phyloP scores from a whole-genome alignment of 23 red algal genomes.

The Gracilaria caudata region DNA sequence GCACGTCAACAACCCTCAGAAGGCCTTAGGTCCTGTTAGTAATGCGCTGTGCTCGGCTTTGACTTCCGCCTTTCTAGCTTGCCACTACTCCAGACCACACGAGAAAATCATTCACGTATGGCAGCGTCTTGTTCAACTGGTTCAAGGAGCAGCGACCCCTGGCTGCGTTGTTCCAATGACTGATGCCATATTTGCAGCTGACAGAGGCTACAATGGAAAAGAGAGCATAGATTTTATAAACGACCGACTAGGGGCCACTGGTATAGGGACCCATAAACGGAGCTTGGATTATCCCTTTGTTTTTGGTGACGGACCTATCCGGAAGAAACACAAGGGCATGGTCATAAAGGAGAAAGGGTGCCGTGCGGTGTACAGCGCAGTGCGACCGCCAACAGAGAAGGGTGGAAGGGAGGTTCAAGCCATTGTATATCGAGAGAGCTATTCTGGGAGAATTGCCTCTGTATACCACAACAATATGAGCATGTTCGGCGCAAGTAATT shows the following conservation, averaged over 20 bases:
- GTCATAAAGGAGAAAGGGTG: not conserved
- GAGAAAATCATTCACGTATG: constrained; percentile 13
- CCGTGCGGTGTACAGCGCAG: constrained; percentile 10
- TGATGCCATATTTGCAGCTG: constrained; percentile 8
- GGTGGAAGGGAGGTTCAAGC: no score
- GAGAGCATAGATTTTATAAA: not conserved
- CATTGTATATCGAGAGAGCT: constrained; percentile 20
- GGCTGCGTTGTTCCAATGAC: constrained; percentile 1
- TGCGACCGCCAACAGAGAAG: no score
- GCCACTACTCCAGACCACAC: constrained; percentile 22
- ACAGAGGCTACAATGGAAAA: constrained; percentile 23
- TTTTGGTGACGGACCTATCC: constrained; percentile 21
- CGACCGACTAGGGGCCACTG: constrained; percentile 3
- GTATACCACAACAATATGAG: constrained; percentile 20
- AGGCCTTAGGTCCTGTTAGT: constrained; percentile 28
- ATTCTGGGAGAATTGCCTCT: constrained; percentile 5
- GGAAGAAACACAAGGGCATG: constrained; percentile 14
- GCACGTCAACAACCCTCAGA: constrained; percentile 14
- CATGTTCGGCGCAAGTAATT: constrained; percentile 8
- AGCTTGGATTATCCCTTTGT: constrained; percentile 29
- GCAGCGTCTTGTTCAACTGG: not conserved
- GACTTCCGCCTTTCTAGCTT: constrained; percentile 22
- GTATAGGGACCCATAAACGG: constrained; percentile 18
- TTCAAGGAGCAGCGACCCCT: constrained; percentile 6
- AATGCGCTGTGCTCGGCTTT: constrained; percentile 36